These are phyloP conservation scores for Plantago coronopus DNA, from an alignment of 305 asterid species.

Conservation along the genomic window DNA sequence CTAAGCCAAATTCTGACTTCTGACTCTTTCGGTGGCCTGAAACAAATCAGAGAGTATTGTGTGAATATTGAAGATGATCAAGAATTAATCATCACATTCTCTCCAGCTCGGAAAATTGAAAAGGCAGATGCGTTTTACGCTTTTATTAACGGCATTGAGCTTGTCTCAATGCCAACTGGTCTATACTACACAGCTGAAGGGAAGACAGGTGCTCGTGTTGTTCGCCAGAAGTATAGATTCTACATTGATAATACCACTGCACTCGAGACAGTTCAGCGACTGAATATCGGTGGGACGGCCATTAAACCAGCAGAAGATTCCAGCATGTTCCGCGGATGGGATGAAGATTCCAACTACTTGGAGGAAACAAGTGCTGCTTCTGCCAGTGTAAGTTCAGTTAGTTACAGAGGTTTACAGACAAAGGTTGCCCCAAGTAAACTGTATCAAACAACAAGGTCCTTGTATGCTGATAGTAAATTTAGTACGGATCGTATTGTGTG, in stretches of 20 bases:
- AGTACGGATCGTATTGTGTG: slow-evolving; percentile 32
- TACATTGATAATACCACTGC: slow-evolving; percentile 52
- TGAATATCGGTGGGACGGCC: slow-evolving; percentile 52
- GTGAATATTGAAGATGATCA: slow-evolving; percentile 34
- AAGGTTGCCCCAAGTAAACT: slow-evolving; percentile 42
- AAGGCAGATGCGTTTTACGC: slow-evolving; percentile 41
- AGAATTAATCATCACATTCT: slow-evolving; percentile 39
- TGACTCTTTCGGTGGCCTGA: slow-evolving; percentile 23
- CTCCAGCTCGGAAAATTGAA: slow-evolving; percentile 36
- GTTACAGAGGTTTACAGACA: slow-evolving; percentile 18
- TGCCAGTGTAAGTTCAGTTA: slow-evolving; percentile 23
- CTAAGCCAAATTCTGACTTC: slow-evolving; percentile 38
- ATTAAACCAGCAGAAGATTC: slow-evolving; percentile 52
- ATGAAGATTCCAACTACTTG: slow-evolving; percentile 40
- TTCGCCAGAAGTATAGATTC: slow-evolving; percentile 50
- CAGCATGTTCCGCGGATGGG: slow-evolving; percentile 55
- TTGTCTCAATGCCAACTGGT: slow-evolving; percentile 67
- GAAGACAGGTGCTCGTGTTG: slow-evolving; percentile 42
- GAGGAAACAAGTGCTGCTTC: slow-evolving; percentile 29
- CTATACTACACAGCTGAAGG: slow-evolving; percentile 61
- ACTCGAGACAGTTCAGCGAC: slow-evolving; percentile 51
- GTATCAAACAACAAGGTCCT: slow-evolving; percentile 48
- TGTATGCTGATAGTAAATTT: slow-evolving; percentile 16
- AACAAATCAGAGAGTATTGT: slow-evolving; percentile 52
- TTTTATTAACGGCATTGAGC: slow-evolving; percentile 64